Base-by-base conservation (phyloP, 2,329 filamentous ascomycete species). In the Penicillium sp. region DNA sequence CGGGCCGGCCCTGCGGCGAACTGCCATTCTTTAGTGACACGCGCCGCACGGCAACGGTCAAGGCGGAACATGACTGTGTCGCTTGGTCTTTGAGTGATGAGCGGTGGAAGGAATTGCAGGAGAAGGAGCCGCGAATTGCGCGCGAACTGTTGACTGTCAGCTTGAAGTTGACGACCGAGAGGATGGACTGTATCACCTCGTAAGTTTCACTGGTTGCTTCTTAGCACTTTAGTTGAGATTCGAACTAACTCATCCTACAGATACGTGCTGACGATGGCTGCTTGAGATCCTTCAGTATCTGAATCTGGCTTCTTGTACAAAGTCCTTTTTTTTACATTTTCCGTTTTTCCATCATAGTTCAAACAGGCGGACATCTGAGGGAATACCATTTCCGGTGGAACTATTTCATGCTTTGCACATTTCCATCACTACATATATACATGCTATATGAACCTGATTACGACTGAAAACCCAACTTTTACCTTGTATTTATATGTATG, bases 21-120 rank as follows among this genome's bases (percentile, higher is more conserved):
- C 74, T 99, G 46, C 94, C 94, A 0, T 99, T 99, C 76, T 99
- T 99, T 75, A 91, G 88, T 2, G 90, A 95, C 65, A 97, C 93
- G 1, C 80, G 84, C 46, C 83, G 94, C 15, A 97, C 92, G 3
- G 91, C 91, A 1, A 96, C 89, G 0, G 91, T 95, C 9, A 80
- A 86, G 36, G 90, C 90, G 1, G 92, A 97, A 68, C 82, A 86
- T 47, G 87, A 93, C 61, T 89, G 87, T 55, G 84, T 94, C 0
- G 84, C 88, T 5, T 99, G 94, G 94, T 74, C 88, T 55, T 82
- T 99, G 75, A 87, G 88, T 51, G 75, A 78, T 10, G 82, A 86
- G 39, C 80, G 80, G 46, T 99, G 92, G 90, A 78, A 79, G 46
- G 81, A 78, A 64, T 69, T 97, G 56, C 90, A 95, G 70, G 78